phyloP scores from a whole-genome alignment of 2,329 filamentous ascomycete species.

The Penicillium sp. region DNA sequence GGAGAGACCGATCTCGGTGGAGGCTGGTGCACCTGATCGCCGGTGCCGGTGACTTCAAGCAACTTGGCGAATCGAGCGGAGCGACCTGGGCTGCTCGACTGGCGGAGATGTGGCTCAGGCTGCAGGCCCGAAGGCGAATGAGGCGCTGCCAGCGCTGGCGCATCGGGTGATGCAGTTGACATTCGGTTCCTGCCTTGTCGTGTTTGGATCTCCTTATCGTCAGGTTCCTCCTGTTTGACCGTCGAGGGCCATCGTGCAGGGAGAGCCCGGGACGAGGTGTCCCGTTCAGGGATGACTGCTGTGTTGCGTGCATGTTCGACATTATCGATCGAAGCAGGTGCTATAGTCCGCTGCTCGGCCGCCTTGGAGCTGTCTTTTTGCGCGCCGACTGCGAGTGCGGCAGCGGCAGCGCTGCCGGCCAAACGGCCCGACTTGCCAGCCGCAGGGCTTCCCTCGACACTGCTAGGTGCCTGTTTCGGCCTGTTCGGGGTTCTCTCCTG shows the following conservation, averaged over 20 bases:
- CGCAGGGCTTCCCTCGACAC: slow-evolving; percentile 30
- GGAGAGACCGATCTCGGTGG: slow-evolving; percentile 62
- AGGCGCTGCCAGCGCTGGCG: slow-evolving; percentile 18
- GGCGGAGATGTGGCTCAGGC: slow-evolving; percentile 25
- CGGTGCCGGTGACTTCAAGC: slow-evolving; percentile 49
- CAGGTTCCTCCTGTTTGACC: slow-evolving; percentile 11
- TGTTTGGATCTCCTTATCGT: neutral
- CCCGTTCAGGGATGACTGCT: neutral
- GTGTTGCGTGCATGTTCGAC: neutral
- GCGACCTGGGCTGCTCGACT: slow-evolving; percentile 52
- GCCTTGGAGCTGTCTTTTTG: slow-evolving; percentile 14
- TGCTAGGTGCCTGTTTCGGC: slow-evolving; percentile 20
- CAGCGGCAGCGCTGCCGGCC: slow-evolving; percentile 32
- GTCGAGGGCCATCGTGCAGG: slow-evolving; percentile 15
- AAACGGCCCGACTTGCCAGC: slow-evolving; percentile 26
- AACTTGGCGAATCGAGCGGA: slow-evolving; percentile 59
- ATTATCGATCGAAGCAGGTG: neutral
- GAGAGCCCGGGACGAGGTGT: slow-evolving; percentile 14
- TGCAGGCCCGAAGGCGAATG: slow-evolving; percentile 19
- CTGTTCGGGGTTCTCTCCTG: slow-evolving; percentile 27
- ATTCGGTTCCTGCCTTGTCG: slow-evolving; percentile 5
- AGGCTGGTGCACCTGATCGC: slow-evolving; percentile 57
- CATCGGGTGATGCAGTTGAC: slow-evolving; percentile 9
- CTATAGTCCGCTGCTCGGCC: slow-evolving; percentile 4
- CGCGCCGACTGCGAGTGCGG: slow-evolving; percentile 29